Base-by-base conservation (phyloP, 2,329 filamentous ascomycete genomes). In the Setomelanomma holmii region DNA sequence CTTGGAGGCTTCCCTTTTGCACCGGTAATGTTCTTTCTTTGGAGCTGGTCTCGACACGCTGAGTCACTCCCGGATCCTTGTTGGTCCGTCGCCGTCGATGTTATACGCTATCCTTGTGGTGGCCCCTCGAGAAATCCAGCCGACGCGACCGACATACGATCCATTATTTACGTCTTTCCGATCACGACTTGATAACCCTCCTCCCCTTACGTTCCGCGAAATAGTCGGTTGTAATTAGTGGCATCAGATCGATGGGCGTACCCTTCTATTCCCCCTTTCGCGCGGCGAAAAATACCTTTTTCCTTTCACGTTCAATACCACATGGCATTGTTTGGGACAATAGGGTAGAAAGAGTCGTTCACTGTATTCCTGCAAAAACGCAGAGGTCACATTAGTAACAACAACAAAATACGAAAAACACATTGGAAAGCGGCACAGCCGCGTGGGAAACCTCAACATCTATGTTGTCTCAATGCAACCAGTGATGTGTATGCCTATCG, bases 171-270 rank as follows among this genome's bases (percentile, higher is more conserved):
- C 44, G 51, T 60, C 36, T 22, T 63, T 56, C 44, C 46, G 55
- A 51, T 67, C 40, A 68, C 61, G 63, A 71, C 52, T 61, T 63
- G 57, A 43, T 63, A 63, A 51, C 53, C 58, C 33, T 16, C 52
- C 64, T 67, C 46, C 61, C 52, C 45, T 55, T 53, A 56, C 63
- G 60, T 64, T 70, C 51, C 55, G 56, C 63, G 54, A n/a, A n/a
- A 40, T 63, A 64, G 51, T 60, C 61, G 67, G 54, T 65, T 72
- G 69, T 74, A 74, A 73, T 73, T 73, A 73, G 72, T 73, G 69
- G 69, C 65, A 71, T 67, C 64, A 63, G 64, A 66, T 65, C 56
- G 68, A 70, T 53, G 51, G 66, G 61, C 61, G 63, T 60, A 40
- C 50, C 38, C 51, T 56, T 65, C 50, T 63, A 11, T 62, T 58